These are phyloP conservation scores for Beauveria rudraprayagi DNA, from an alignment of 2,329 filamentous ascomycete species.

Conservation along the genomic window DNA sequence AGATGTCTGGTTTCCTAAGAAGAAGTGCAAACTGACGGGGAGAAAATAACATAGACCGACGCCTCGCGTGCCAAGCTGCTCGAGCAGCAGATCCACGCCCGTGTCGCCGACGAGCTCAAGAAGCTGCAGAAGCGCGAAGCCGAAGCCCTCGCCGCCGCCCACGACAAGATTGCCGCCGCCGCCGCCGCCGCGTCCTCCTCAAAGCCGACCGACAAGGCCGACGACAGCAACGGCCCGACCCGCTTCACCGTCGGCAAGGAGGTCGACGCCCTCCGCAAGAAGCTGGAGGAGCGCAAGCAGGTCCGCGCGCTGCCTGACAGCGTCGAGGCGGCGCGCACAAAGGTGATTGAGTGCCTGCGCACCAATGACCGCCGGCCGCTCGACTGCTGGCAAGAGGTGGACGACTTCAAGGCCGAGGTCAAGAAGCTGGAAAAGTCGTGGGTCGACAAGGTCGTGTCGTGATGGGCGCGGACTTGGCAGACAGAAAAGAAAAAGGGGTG, in stretches of 20 bases:
- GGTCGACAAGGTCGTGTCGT: constrained; percentile 70
- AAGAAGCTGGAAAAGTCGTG: constrained; percentile 77
- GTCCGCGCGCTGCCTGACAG: constrained; percentile 60
- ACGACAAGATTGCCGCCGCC: constrained; percentile 56
- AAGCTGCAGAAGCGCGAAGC: constrained; percentile 65
- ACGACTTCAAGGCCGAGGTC: constrained; percentile 84
- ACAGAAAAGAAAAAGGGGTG: constrained; percentile 12
- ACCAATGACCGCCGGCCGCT: constrained; percentile 80
- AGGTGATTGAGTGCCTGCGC: constrained; percentile 72
- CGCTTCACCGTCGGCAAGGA: constrained; percentile 49
- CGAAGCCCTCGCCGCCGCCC: constrained; percentile 59
- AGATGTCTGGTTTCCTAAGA: too few relatives aligned
- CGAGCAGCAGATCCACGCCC: constrained; percentile 82
- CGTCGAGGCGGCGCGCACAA: constrained; percentile 66
- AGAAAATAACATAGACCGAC: constrained; percentile 58
- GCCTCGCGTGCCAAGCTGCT: constrained; percentile 72
- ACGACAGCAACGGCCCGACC: constrained; percentile 26
- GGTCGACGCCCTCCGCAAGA: constrained; percentile 48
- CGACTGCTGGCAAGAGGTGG: constrained; percentile 92
- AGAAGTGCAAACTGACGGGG: too few relatives aligned
- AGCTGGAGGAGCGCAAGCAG: constrained; percentile 55
- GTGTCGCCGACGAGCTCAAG: constrained; percentile 78
- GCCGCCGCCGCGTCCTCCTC: constrained; percentile 48
- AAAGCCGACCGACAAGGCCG: constrained; percentile 35
- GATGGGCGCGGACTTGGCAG: constrained; percentile 2